Base-by-base conservation (phyloP, 768 basidiomycete species). In the Ramaria sp. region DNA sequence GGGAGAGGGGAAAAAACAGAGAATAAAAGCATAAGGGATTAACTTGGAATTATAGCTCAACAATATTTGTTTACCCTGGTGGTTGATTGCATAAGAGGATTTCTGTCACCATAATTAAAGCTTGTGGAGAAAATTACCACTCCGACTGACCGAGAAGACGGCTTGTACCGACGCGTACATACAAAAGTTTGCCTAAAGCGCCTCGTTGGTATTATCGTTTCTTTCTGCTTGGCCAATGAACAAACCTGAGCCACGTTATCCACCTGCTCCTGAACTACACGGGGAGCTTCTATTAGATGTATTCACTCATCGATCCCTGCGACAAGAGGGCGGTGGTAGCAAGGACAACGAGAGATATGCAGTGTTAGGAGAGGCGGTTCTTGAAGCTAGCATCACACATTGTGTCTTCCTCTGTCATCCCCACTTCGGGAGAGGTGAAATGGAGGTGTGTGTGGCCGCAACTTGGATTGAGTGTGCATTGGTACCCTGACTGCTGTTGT, bases 261-360 rank as follows among this genome's bases (percentile, higher is more conserved):
- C 53, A 30, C 32, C 43, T 47, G 10, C 39, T 12, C 43, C 42
- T 16, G 7, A 34, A 1, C 30, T 55, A 32, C 27, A 55, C 2
- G 53, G 53, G 5, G 79, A 82, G 49, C 65, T 81, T 44, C 63
- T 79, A 47, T 73, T 85, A 52, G 80, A 82, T 59, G 72, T 84
- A 49, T 78, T 71, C 64, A 78, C 75, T 0, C 79, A 82, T 51
- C 64, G 62, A 28, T 71, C 76, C 2, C 71, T 88, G 18, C 73
- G 78, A 49, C 50, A 50, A 7, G 60, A 60, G 10, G 60, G 64
- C 3, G 51, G 56, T 3, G 75, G 72, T 62, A n/a, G n/a, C n/a
- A 74, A 73, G 27, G 78, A 81, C 60, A 73, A 71, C 20, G 74
- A 78, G 22, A 78, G 85, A 43, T 73, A 88, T 12, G 75, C 75